Evolutionary conservation across 768 basidiomycete genomes (phyloP).

Genomic region (Gelatoporia subvermispora): DNA sequence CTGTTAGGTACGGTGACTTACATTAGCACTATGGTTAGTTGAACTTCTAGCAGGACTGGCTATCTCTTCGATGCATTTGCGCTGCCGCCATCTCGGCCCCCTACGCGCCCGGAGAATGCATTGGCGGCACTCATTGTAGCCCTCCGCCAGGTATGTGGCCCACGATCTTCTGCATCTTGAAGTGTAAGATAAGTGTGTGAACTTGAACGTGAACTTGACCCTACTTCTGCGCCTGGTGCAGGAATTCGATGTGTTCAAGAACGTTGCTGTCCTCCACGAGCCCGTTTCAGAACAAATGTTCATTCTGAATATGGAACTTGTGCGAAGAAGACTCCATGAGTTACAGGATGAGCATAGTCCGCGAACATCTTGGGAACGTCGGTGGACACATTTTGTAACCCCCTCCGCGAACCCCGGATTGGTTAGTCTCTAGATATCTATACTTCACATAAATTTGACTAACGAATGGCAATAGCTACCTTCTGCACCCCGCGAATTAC

Average conservation of each 20-base stretch:
- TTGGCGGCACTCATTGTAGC: conserved; percentile 32
- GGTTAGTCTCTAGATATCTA: neutral
- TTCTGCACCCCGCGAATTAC: neutral
- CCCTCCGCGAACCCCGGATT: neutral
- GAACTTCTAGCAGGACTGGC: conserved; percentile 32
- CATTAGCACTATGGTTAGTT: neutral
- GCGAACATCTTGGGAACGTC: too few relatives aligned
- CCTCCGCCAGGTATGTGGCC: conserved; percentile 37
- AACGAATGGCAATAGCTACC: neutral
- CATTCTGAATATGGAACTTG: conserved; percentile 38
- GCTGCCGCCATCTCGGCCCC: conserved; percentile 13
- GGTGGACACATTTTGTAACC: conserved; percentile 4
- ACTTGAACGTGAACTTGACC: neutral
- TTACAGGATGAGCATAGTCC: too few relatives aligned
- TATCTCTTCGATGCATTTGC: conserved; percentile 47
- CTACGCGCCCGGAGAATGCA: conserved; percentile 24
- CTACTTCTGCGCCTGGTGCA: conserved; percentile 1
- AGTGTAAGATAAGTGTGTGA: too few relatives aligned
- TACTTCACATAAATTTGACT: neutral
- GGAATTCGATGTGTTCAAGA: conserved; percentile 31
- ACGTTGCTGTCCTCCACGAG: conserved; percentile 44
- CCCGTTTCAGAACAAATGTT: conserved; percentile 46
- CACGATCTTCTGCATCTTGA: too few relatives aligned
- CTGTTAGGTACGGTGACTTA: conserved; percentile 33
- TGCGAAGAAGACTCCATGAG: conserved; percentile 12